Conservation (phyloP, 176 grass and related monocot genomes). For the Bonia amplexicaulis region DNA sequence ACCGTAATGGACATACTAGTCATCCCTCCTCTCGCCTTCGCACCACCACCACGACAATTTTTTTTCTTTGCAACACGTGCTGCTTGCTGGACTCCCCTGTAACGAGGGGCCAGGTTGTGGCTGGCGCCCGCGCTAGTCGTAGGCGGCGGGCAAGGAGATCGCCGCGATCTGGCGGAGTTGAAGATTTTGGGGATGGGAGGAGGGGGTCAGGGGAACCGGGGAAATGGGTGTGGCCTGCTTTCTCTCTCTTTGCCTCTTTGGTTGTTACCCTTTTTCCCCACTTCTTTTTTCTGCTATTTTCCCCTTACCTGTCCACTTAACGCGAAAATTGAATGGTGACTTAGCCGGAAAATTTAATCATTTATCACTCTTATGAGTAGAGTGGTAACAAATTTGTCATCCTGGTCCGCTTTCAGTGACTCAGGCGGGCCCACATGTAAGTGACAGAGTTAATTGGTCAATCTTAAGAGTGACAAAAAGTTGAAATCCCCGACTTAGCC, state of each 20-base stretch:
- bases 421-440: no score
- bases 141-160: background rate
- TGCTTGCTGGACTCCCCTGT: background rate
- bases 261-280: background rate
- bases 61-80: background rate
- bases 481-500: no score
- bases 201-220: background rate
- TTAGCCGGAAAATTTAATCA: no score
- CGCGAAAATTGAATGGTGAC: no score
- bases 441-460: no score
- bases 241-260: background rate
- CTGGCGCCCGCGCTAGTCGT: background rate
- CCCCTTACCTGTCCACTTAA: background rate
- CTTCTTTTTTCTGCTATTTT: background rate
- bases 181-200: slow-evolving; percentile 14
- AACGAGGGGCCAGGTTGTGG: background rate
- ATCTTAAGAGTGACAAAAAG: no score
- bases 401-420: no score
- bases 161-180: slow-evolving; percentile 9
- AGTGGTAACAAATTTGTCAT: no score
- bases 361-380: no score
- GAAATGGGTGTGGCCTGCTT: background rate
- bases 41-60: background rate
- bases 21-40: slow-evolving; percentile 40
- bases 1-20: slow-evolving; percentile 76